Base-by-base conservation (phyloP, 2,329 filamentous ascomycete species). In the Sporothrix dimorphospora region DNA sequence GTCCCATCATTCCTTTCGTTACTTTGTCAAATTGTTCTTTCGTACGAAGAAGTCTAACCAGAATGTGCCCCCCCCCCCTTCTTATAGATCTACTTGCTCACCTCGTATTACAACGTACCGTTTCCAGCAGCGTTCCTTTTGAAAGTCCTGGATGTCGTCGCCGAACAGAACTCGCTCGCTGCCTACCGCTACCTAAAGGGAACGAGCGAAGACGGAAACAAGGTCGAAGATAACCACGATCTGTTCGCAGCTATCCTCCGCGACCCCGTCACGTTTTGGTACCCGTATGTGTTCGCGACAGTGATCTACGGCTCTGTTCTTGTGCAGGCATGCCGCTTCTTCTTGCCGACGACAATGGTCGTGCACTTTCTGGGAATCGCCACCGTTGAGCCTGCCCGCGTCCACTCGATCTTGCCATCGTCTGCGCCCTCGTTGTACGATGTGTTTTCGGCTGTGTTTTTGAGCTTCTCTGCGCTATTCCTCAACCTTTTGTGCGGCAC, bases 301-400 rank as follows among this genome's bases (percentile, higher is more conserved):
- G 85, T 88, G 69, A 90, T 97, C 74, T 97, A 96, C 83, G 88
- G 88, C 71, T 85, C 94, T n/a, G 84, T 89, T 1, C 82, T 97
- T 40, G 92, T 91, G 77, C 81, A 88, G 69, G 89, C 91, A 70
- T 90, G 92, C 80, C 86, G 86, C 72, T 90, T 90, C 19, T 90
- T 90, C 81, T 86, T 97, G 19, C 93, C 93, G 7, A 81, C 83
- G 30, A 89, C 89, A 77, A 85, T 98, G n/a, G 87, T 94, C 69
- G 83, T 89, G 40, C 88, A 95, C 83, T 97, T 97, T 78, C 82
- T 87, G n/a, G 86, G 85, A 71, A 86, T 98, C 69, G 86, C 87
- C 7, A 91, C 89, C 40, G 84, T 98, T 66, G 86, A 88, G 74
- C 85, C 87, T 14, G 92, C 90, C 2, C 72, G 72, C 30, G 47